Evolutionary conservation across 2,329 filamentous ascomycete species (phyloP).

Genomic region (Anthostomella pinea): DNA sequence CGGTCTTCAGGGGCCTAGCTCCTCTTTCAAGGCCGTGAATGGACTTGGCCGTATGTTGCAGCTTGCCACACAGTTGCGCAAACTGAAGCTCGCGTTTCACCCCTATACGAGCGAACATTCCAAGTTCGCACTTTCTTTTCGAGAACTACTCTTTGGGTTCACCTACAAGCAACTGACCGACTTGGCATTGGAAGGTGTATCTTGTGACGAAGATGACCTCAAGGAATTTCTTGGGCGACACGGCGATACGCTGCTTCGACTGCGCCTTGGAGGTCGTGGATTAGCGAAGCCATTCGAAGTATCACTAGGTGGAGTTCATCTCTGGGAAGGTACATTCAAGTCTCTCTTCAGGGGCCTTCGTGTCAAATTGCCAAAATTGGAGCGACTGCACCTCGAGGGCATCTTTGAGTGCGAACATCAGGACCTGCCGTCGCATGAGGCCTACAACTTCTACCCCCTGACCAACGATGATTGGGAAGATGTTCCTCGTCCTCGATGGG

Average conservation of each 20-base stretch:
- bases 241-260: constrained; percentile 35
- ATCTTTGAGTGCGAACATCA: constrained; percentile 42
- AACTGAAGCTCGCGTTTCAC: constrained; percentile 42
- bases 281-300: constrained; percentile 38
- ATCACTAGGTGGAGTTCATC: constrained; percentile 42
- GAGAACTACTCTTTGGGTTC: constrained; percentile 37
- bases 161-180: constrained; percentile 38
- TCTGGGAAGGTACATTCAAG: constrained; percentile 43
- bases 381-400: constrained; percentile 44
- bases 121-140: constrained; percentile 41
- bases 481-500: constrained; percentile 28
- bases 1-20: constrained; percentile 34
- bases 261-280: constrained; percentile 45
- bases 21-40: constrained; percentile 40
- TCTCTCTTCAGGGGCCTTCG: constrained; percentile 41
- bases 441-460: constrained; percentile 41
- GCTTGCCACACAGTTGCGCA: constrained; percentile 34
- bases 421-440: constrained; percentile 36
- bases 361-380: constrained; percentile 35
- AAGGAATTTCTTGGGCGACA: constrained; percentile 41
- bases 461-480: constrained; percentile 41
- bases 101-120: constrained; percentile 37
- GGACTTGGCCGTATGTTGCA: constrained; percentile 43
- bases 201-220: constrained; percentile 43
- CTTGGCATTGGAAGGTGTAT: constrained; percentile 42